Evolutionary conservation across 1,284 basidiomycete genomes (phyloP), one percentile per base, ranked within the genome.

Genomic region (Boletus albobrunnescens): DNA sequence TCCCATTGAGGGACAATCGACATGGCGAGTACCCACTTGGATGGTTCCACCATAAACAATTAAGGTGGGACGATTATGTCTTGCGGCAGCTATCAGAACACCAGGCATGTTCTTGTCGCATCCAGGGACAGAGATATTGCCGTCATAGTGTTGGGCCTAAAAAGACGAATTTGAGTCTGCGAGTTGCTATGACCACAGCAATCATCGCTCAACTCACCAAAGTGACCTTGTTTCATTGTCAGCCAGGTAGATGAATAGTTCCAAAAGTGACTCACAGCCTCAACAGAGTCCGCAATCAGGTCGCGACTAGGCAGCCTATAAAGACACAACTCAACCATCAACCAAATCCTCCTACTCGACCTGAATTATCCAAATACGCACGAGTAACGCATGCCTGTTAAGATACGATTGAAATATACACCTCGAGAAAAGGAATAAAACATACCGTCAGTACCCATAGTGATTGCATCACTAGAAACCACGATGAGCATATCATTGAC

Each of bases 101-200:
- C 90, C 92, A 13, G 92, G 92, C 90, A 93, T 94, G 64, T 94
- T 94, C 72, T 94, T 95, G 71, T 95, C 91, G 57, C 91, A 94
- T 54, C 85, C 87, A 23, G 84, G 88, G 50, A 88, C 75, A 3
- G 85, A 79, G 51, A 93, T 89, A 58, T 90, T 90, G n/a, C 78
- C 90, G 54, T 93, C 90, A 59, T 93, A 88, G 64, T 90, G 82
- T 75, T 91, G 87, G 13, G 86, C 87, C 84, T 87, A 49, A 6
- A 26, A 47, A 24, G 28, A 52, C 19, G 19, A 45, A 26, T 36
- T 43, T 12, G 22, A 6, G 23, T 44, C 46, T 17, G 23, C 26
- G 22, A 28, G 17, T 20, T 9, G 9, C 9, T 10, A 24, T 44
- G 43, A 49, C 28, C 12, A 36, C 24, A 13, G 11, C 4, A 24